Base-by-base conservation (phyloP, 495 filamentous ascomycete genomes). In the Annulohypoxylon maeteangense region DNA sequence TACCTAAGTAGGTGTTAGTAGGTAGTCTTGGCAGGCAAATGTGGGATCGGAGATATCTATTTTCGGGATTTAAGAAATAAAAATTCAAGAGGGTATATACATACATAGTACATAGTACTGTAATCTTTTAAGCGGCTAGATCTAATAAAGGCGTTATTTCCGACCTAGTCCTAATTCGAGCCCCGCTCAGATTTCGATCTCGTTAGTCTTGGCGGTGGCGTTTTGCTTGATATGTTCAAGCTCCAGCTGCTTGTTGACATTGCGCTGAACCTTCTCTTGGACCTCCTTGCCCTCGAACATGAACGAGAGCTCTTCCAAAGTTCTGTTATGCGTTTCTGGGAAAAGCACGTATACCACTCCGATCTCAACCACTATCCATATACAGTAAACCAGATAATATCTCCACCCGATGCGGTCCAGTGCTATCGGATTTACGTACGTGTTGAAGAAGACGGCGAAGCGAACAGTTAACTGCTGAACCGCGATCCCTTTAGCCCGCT, bases 291-390 rank as follows among this genome's bases (percentile, higher is more conserved):
- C 79, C 56, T 82, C 80, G 57, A 82, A 81, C 50, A 81, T 80
- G 71, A 79, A 78, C 45, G 75, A 78, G 8, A 83, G 73, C 63
- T 83, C 80, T 53, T 83, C 81, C 2, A 83, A 73, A 1, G 88
- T 88, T 12, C 86, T 80, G 20, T 85, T 85, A 40, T 84, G 62
- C 8, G 89, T 90, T 76, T 90, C 89, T 0, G 87, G 87, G 77
- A 88, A 90, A 38, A 90, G 75, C 54, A 87, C 78, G 62, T 83
- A 90, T 29, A 91, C 84, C 27, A 86, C 84, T 5, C 81, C 55
- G 10, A 86, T 72, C 66, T 90, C 87, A 38, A 89, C 81, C 4
- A 80, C 70, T 32, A 90, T 80, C 86, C 85, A 89, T 51, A 81
- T 82, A 74, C 83, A 88, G 72, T 88, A 88, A 18, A 85, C 83